Evolutionary conservation across 305 asterid species (phyloP).

Genomic region (Withania somnifera): DNA sequence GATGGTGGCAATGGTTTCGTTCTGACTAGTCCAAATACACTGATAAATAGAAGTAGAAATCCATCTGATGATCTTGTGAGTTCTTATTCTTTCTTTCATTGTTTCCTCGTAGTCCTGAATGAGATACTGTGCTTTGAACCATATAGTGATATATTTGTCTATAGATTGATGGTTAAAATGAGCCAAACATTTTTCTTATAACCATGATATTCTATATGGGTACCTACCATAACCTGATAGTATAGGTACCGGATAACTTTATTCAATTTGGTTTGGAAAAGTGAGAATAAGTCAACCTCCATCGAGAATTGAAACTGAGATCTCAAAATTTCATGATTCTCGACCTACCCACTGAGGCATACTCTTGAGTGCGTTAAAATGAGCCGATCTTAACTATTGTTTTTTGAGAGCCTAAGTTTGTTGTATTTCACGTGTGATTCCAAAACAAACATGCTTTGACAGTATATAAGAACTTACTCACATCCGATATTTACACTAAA

Average conservation of each 20-base stretch:
- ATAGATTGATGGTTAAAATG: neutral
- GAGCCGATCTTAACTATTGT: neutral
- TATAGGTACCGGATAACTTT: neutral
- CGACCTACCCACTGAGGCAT: neutral
- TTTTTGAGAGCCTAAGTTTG: neutral
- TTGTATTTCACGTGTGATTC: neutral
- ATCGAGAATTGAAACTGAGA: no score
- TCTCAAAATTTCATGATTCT: no score
- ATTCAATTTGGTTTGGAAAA: neutral
- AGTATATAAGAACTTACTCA: neutral
- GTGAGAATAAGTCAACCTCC: neutral
- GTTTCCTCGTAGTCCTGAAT: neutral
- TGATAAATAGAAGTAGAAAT: slow-evolving; percentile 8
- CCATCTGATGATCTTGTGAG: slow-evolving; percentile 46
- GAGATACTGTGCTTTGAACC: neutral
- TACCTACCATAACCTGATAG: no score
- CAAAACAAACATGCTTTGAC: neutral
- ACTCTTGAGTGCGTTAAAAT: neutral
- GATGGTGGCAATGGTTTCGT: slow-evolving; percentile 8
- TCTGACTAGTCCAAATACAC: slow-evolving; percentile 16
- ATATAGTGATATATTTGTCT: neutral
- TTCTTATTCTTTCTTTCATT: neutral
- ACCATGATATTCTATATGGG: no score
- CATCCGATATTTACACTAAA: neutral
- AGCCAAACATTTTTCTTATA: neutral